Base-by-base conservation (phyloP, 306 rosid species). In the Clitoria ternatea region DNA sequence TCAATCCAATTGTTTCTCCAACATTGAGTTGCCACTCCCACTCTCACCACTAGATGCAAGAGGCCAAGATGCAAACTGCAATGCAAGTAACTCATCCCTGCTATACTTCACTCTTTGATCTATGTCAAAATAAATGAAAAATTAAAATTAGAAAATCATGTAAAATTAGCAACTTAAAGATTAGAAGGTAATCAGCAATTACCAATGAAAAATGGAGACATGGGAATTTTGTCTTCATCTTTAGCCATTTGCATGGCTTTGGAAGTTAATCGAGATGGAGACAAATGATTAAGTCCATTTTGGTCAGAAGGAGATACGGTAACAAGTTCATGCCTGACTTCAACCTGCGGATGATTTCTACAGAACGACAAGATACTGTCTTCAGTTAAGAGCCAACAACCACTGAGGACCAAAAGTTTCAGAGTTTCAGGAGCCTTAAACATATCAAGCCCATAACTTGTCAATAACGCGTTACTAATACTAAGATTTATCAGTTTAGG, bases 101-200 rank as follows among this genome's bases (percentile, higher is more conserved):
- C 85, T 78, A 64, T 94, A 94, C 80, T 90, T 94, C 79, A 89
- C 22, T 59, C 97, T 85, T 81, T 94, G 98, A 87, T 90, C 98
- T 94, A 57, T 48, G 60, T 32, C 77, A 79, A 61, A 79, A 86
- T 35, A 67, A 68, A 60, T 7, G 44, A 40, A 59, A 48, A 73
- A 52, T 14, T 26, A 47, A 65, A 61, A 80, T 63, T 64, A 80
- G 66, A 74, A 57, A 12, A 52, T 18, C 52, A 64, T 24, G 14
- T 20, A 9, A 52, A 61, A 18, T 39, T 18, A 32, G 56, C 75
- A 49, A 30, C 37, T 22, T 43, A 27, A 73, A 30, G 19, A 66
- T 59, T 59, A 49, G 45, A 40, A 19, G 6, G 52, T 50, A 42
- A 42, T 30, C 74, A 86, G 50, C 43, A 52, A 53, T 57, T 83